phyloP scores from a whole-genome alignment of 164 flowering plant genomes.

The Euptelea pleiosperma region DNA sequence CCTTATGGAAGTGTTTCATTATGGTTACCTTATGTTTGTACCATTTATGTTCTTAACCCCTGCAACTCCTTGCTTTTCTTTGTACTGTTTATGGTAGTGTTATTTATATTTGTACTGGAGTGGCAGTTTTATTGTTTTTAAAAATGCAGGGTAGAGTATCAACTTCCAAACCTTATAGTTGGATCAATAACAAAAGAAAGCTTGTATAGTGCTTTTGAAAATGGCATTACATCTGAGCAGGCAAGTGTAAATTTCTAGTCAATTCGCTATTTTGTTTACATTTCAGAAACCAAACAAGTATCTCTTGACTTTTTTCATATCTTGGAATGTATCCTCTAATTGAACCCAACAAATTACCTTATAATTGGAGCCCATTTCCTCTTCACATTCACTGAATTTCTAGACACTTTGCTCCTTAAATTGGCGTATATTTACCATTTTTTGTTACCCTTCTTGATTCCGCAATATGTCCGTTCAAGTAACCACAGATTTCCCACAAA shows the following conservation, averaged over 20 bases:
- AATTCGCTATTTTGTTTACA: not conserved
- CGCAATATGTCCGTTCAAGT: too few species aligned
- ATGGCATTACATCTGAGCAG: conserved; percentile 88
- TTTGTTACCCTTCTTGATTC: too few species aligned
- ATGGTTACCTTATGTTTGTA: too few species aligned
- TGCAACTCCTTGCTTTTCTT: too few species aligned
- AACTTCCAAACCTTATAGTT: conserved; percentile 91
- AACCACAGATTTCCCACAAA: too few species aligned
- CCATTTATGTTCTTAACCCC: too few species aligned
- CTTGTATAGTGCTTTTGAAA: conserved; percentile 81
- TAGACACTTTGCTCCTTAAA: not conserved
- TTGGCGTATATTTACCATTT: not conserved
- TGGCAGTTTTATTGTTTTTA: conserved; percentile 4
- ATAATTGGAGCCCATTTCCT: too few species aligned
- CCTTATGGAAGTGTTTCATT: too few species aligned
- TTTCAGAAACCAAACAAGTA: too few species aligned
- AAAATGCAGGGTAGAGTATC: conserved; percentile 81
- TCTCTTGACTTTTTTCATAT: not conserved
- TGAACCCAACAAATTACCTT: not conserved
- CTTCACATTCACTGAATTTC: too few species aligned
- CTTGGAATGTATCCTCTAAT: not conserved
- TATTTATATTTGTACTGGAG: too few species aligned
- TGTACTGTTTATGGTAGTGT: too few species aligned
- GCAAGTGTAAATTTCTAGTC: conserved; percentile 19
- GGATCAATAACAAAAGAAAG: conserved; percentile 90